phyloP scores from a whole-genome alignment of 1,284 basidiomycete genomes.

The Rhodotorula mucilaginosa region DNA sequence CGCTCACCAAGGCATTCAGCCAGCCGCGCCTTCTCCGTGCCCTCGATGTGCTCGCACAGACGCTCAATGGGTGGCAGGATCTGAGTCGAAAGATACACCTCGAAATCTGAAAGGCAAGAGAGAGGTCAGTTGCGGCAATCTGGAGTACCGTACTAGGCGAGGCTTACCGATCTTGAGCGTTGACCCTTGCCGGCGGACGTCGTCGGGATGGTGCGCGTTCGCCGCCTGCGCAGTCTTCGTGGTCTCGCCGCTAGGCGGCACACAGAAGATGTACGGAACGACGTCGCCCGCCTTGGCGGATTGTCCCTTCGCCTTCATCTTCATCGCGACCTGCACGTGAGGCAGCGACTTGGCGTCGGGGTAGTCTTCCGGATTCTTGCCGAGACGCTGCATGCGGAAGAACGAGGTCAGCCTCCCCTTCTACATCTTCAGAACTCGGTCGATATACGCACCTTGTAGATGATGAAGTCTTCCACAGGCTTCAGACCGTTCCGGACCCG shows the following conservation, averaged over 20 bases:
- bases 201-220: constrained; percentile 88
- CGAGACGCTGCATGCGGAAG: constrained; percentile 63
- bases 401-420: not conserved
- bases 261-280: constrained; percentile 92
- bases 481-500: constrained; percentile 73
- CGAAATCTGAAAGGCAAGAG: constrained; percentile 63
- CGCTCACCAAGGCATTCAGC: constrained; percentile 86
- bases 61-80: constrained; percentile 92
- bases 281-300: constrained; percentile 84
- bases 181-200: constrained; percentile 68
- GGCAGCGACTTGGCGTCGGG: constrained; percentile 92
- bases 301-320: constrained; percentile 81
- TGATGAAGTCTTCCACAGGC: constrained; percentile 87
- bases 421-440: not conserved
- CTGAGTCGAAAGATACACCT: constrained; percentile 88
- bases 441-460: constrained; percentile 68
- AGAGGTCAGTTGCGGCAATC: not conserved
- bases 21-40: constrained; percentile 83
- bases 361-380: constrained; percentile 94
- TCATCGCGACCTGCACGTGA: constrained; percentile 92
- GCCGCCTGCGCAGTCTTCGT: constrained; percentile 82
- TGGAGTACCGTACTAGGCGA: not conserved
- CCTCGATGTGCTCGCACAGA: constrained; percentile 92
- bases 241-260: constrained; percentile 69
- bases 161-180: constrained; percentile 68